Evolutionary conservation across 352 stramenopile genomes (phyloP), one percentile per base, ranked within the genome.

Genomic region (Phytophthora melonis): DNA sequence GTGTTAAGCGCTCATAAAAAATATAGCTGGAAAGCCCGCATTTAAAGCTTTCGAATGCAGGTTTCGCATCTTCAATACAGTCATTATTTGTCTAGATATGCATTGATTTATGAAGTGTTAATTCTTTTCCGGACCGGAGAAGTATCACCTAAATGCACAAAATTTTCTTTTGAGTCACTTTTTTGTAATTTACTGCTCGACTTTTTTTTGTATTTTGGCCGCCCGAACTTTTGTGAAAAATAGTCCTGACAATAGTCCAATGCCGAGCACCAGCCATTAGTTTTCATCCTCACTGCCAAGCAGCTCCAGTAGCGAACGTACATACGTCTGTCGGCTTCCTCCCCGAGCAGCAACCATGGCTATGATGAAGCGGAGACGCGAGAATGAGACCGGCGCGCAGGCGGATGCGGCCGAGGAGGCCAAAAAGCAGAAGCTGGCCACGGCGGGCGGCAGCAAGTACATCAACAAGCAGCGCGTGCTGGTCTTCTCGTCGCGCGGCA

Each of bases 391-490:
- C 32, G 70, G 69, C 11, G 76, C 73, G 61, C 78, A 81, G 68
- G 62, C 64, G 57, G 74, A 77, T 21, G 70, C 72, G 32, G 63
- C 45, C 11, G 72, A 74, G 4, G 70, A 78, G 16, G 60, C 67
- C 47, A 88, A 84, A 62, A 84, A 86, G 68, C 66, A 84, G 58
- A 75, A 77, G 36, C 55, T 86, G 58, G 67, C 59, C 8, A 69
- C 67, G 11, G 66, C 75, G 1, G 79, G 72, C 41, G 79, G 70
- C 58, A 74, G 30, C 53, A 83, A 82, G 65, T 98, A 97, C 76
- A 53, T 91, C 10, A 98, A 98, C 87, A 98, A 98, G 79, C 93
- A 98, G 82, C 91, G 94, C 34, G 90, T 97, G 72, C 87, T 98
- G 34, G 91, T 98, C 56, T 97, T 98, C 68, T 96, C 86, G 63